Conservation (phyloP, 176 grass and related monocot genomes). For the Avena eriantha region DNA sequence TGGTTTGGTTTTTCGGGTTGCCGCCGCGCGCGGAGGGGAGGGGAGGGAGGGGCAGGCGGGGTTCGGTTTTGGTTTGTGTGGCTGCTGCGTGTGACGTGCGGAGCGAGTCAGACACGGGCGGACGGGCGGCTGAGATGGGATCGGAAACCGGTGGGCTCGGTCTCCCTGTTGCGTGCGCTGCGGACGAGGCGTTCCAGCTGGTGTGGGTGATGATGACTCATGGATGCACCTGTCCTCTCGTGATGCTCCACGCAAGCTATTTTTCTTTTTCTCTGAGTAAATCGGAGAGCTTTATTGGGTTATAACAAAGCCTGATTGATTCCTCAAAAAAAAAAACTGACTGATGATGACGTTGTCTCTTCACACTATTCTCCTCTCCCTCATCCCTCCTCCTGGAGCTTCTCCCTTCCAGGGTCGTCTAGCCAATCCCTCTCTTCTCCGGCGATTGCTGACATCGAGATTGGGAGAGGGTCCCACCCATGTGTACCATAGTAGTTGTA, state of each 20-base stretch:
- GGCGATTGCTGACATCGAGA: too few relatives aligned
- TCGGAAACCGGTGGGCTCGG: conserved; percentile 6
- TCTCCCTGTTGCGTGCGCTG: not conserved
- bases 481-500: too few relatives aligned
- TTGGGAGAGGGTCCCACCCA: too few relatives aligned
- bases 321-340: too few relatives aligned
- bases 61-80: not conserved
- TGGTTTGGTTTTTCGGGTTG: conserved; percentile 35
- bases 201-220: not conserved
- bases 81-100: not conserved
- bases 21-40: conserved; percentile 41
- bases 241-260: not conserved
- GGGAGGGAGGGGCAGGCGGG: not conserved
- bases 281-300: too few relatives aligned
- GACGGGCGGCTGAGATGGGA: not conserved
- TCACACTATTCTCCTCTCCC: too few relatives aligned
- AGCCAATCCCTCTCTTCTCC: too few relatives aligned
- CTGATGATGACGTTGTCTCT: too few relatives aligned
- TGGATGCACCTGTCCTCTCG: not conserved
- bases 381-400: too few relatives aligned
- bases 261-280: too few relatives aligned
- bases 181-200: not conserved
- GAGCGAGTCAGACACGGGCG: not conserved
- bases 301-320: too few relatives aligned
- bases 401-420: too few relatives aligned